Base-by-base conservation (phyloP, 2,329 filamentous ascomycete species). In the Trichoderma atrobrunneum region DNA sequence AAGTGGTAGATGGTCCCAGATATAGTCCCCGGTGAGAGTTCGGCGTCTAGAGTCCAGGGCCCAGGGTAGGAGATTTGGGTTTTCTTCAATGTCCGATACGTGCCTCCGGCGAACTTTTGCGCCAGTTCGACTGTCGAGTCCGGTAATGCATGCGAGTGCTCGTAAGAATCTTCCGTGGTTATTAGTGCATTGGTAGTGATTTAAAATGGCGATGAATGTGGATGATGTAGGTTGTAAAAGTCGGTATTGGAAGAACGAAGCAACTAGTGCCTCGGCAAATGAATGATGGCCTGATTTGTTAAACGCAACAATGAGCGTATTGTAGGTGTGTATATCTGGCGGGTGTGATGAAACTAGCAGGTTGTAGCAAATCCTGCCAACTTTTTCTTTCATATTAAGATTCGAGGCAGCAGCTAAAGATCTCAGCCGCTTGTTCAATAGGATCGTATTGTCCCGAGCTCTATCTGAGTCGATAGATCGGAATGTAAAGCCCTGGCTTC, bases 311-410 rank as follows among this genome's bases (percentile, higher is more conserved):
- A 95, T 86, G 30, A 96, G 84, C 14, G 87, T 86, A 77, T 94
- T 94, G 82, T 90, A 93, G 4, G 90, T 93, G 74, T 89, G 85
- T 43, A 92, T 86, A 73, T 88, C 88, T 0, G 92, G 91, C 0
- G 89, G 87, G 21, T 88, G 83, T 2, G 85, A 79, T 3, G 88
- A 89, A 4, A 89, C 82, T 18, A 93, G 84, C 3, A 96, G 82
- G 77, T 93, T 93, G 80, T 91, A 90, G 79, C 87, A 89, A 67
- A 90, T 83, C 51, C 78, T 78, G 54, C 80, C 81, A 32, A 83
- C 77, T 70, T 76, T 80, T 67, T 83, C 80, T 67, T 79, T 80
- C 7, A 80, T 71, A 32, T 67, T 70, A 7, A 81, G 74, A 3
- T 75, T 57, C 1, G 74, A 39, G 4, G 77, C 73, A 16, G 75